Percentiles rank a stretch among this genome's conserved stretches.
Evolutionary conservation across 768 basidiomycete genomes (phyloP).

Genomic region (Collybia sp.): DNA sequence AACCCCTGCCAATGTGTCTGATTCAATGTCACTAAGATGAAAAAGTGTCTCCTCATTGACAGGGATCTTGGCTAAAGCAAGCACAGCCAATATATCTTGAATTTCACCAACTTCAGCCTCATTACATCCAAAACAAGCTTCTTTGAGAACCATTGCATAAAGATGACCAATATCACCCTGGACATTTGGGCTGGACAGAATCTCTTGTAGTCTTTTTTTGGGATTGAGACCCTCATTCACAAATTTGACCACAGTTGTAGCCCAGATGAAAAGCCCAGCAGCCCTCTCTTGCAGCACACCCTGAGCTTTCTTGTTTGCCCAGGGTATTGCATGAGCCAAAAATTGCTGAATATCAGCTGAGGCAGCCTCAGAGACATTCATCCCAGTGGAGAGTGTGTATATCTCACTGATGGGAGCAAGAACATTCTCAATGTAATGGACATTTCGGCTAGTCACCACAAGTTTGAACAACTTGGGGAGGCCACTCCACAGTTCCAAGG

Average conservation of each 20-base stretch:
- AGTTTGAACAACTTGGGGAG: conserved; percentile 12
- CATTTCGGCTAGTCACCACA: conserved; percentile 14
- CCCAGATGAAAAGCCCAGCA: conserved; percentile 18
- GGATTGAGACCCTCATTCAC: conserved; percentile 9
- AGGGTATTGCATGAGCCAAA: not conserved
- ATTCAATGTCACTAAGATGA: too few species aligned
- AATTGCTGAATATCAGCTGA: not conserved
- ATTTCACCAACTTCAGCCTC: too few species aligned
- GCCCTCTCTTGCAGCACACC: conserved; percentile 3
- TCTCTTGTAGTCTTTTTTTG: conserved; percentile 1
- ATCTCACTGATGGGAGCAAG: not conserved
- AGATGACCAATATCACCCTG: not conserved
- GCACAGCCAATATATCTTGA: not conserved
- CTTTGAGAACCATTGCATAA: not conserved
- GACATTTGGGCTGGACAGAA: not conserved
- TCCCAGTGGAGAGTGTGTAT: not conserved
- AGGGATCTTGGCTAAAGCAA: not conserved
- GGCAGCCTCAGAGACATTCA: not conserved
- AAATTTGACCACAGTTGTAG: conserved; percentile 13
- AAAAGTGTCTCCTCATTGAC: too few species aligned
- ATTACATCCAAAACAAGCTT: not conserved
- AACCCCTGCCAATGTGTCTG: not conserved
- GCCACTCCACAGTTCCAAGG: conserved; percentile 7
- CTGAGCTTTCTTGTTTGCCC: not conserved
- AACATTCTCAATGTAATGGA: conserved; percentile 9